Evolutionary conservation across 2,329 filamentous ascomycete genomes (phyloP).

Genomic region (Aspergillus sp.): DNA sequence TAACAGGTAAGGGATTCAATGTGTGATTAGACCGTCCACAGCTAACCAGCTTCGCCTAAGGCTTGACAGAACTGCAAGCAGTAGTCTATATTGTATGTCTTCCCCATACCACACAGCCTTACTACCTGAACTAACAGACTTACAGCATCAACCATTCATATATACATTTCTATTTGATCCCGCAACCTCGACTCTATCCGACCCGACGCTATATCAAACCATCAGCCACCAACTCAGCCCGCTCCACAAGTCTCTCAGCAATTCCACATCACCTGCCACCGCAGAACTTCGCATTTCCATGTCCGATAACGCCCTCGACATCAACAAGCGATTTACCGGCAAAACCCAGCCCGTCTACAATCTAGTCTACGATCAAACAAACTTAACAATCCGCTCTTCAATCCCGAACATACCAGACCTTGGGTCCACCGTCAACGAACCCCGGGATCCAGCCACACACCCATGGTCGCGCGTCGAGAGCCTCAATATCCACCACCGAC

Average conservation of each 20-base stretch:
- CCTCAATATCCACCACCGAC: conserved; percentile 62
- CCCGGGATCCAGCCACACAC: conserved; percentile 10
- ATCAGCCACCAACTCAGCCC: conserved; percentile 53
- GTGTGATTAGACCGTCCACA: no score
- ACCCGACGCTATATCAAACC: conserved; percentile 48
- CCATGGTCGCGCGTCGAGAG: conserved; percentile 60
- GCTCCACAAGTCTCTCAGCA: conserved; percentile 48
- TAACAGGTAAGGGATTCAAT: conserved; percentile 17
- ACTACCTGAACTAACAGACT: conserved; percentile 11
- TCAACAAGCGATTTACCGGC: conserved; percentile 31
- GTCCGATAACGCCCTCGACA: conserved; percentile 35
- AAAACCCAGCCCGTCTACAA: conserved; percentile 56
- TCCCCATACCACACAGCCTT: neutral
- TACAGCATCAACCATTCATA: conserved; percentile 51
- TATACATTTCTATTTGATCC: conserved; percentile 53
- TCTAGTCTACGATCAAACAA: conserved; percentile 61
- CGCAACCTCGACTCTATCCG: conserved; percentile 42
- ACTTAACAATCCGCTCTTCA: conserved; percentile 61
- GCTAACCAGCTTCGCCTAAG: conserved; percentile 6
- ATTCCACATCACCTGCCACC: conserved; percentile 48
- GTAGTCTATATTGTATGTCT: conserved; percentile 46
- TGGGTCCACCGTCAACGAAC: conserved; percentile 33
- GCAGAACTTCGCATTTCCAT: conserved; percentile 41
- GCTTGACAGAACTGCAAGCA: conserved; percentile 35
- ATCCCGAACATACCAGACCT: conserved; percentile 65